phyloP scores from a whole-genome alignment of 257 asterid species.

The Euphrasia confusa region DNA sequence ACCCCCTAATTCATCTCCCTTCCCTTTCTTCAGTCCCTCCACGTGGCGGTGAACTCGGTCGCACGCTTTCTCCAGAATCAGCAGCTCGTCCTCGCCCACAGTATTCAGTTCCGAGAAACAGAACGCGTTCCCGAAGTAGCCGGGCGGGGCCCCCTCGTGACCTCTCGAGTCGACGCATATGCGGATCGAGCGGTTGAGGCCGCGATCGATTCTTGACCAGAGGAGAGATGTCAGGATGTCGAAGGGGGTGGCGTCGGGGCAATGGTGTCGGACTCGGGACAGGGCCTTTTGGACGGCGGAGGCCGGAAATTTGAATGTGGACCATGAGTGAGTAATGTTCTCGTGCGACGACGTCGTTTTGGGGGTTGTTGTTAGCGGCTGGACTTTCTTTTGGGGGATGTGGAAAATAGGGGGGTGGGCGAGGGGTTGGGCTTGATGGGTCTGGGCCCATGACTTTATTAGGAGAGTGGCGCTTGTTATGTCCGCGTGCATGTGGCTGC shows the following conservation, averaged over 20 bases:
- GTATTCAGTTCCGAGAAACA: conserved; percentile 32
- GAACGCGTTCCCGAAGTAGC: conserved; percentile 52
- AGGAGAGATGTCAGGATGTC: conserved; percentile 47
- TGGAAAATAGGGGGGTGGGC: conserved; percentile 37
- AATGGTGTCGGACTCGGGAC: conserved; percentile 24
- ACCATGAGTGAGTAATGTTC: background rate
- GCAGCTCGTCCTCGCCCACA: conserved; percentile 23
- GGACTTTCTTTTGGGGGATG: conserved; percentile 24
- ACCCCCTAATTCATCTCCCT: conserved; percentile 18
- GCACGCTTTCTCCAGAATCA: conserved; percentile 19
- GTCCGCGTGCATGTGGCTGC: conserved; percentile 60
- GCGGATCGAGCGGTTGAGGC: conserved; percentile 24
- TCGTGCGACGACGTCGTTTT: background rate
- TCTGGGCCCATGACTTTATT: conserved; percentile 48
- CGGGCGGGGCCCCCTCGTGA: conserved; percentile 21
- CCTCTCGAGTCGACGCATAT: conserved; percentile 44
- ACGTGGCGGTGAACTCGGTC: conserved; percentile 35
- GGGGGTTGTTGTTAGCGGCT: background rate
- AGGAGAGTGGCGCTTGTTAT: conserved; percentile 46
- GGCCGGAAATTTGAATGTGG: conserved; percentile 39
- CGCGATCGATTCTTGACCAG: conserved; percentile 36
- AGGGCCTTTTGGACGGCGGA: conserved; percentile 30
- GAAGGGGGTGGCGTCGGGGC: conserved; percentile 54
- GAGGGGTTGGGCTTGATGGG: conserved; percentile 35
- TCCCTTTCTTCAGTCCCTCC: background rate